Evolutionary conservation across 495 filamentous ascomycete genomes (phyloP).

Genomic region (Talaromyces trachyspermus): DNA sequence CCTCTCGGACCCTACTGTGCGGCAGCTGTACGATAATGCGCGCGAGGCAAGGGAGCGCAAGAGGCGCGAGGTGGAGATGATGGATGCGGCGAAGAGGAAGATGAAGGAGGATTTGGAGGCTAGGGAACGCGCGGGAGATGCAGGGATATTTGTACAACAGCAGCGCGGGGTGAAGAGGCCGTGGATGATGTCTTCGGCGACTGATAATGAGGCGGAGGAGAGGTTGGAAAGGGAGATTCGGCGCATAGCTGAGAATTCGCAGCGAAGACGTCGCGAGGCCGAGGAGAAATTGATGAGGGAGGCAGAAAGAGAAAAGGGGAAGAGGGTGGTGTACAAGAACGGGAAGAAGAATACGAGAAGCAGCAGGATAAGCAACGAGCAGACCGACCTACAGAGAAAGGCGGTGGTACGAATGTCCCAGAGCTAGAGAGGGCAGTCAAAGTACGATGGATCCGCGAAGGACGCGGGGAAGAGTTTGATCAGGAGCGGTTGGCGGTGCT

Average conservation of each 20-base stretch:
- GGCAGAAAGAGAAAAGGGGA: constrained; percentile 41
- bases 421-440: constrained; percentile 54
- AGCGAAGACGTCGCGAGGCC: constrained; percentile 42
- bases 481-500: constrained; percentile 34
- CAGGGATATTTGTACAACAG: constrained; percentile 10
- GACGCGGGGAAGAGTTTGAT: constrained; percentile 33
- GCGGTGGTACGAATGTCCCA: constrained; percentile 39
- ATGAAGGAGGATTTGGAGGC: constrained; percentile 73
- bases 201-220: constrained; percentile 49
- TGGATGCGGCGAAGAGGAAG: constrained; percentile 57
- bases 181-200: constrained; percentile 31
- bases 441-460: constrained; percentile 49
- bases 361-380: constrained; percentile 26
- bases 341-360: constrained; percentile 26
- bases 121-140: constrained; percentile 43
- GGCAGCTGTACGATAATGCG: constrained; percentile 62
- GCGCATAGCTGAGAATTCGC: constrained; percentile 57
- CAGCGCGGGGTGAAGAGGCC: constrained; percentile 38
- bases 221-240: constrained; percentile 53
- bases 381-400: constrained; percentile 34
- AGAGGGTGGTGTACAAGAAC: constrained; percentile 21
- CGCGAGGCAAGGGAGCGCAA: constrained; percentile 54
- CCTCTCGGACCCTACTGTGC: constrained; percentile 52
- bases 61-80: constrained; percentile 55
- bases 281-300: constrained; percentile 41